Conservation (phyloP, 192 early-diverging fungal genomes). For the Backusella parvicylindrica region DNA sequence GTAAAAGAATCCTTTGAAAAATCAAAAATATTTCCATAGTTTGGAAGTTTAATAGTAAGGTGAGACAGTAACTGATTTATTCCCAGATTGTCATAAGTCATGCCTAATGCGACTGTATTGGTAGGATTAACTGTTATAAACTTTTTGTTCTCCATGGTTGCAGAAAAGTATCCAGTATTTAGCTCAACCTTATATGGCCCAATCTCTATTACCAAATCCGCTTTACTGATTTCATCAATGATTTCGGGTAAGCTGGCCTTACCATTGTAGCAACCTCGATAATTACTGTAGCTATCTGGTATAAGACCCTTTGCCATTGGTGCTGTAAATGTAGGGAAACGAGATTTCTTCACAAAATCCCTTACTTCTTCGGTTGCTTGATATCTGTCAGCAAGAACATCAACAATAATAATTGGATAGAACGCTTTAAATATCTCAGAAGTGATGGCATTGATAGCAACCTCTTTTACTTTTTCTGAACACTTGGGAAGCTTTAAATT, state of each 20-base stretch:
- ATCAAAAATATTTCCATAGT: background rate
- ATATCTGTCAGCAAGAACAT: constrained; percentile 35
- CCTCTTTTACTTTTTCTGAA: constrained; percentile 15
- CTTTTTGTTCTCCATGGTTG: constrained; percentile 17
- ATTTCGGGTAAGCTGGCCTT: constrained; percentile 19
- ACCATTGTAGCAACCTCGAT: constrained; percentile 18
- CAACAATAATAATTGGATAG: constrained; percentile 38
- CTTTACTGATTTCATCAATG: constrained; percentile 23
- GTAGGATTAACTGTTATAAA: constrained; percentile 35
- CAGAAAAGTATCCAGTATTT: constrained; percentile 46
- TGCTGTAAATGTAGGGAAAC: constrained; percentile 35
- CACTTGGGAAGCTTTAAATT: constrained; percentile 16
- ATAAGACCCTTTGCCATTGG: constrained; percentile 46
- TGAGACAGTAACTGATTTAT: constrained; percentile 26
- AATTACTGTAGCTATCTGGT: constrained; percentile 24
- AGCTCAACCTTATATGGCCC: constrained; percentile 41
- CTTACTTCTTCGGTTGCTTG: constrained; percentile 21
- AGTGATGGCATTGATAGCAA: constrained; percentile 29
- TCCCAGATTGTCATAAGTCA: constrained; percentile 31
- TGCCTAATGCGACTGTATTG: constrained; percentile 24
- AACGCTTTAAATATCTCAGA: constrained; percentile 29
- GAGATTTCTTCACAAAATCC: constrained; percentile 21
- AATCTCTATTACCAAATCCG: constrained; percentile 39
- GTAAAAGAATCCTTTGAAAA: background rate
- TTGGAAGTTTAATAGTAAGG: background rate